These are phyloP conservation scores for Scheffersomyces segobiensis DNA, from an alignment of 1,139 yeast species.

Conservation along the genomic window DNA sequence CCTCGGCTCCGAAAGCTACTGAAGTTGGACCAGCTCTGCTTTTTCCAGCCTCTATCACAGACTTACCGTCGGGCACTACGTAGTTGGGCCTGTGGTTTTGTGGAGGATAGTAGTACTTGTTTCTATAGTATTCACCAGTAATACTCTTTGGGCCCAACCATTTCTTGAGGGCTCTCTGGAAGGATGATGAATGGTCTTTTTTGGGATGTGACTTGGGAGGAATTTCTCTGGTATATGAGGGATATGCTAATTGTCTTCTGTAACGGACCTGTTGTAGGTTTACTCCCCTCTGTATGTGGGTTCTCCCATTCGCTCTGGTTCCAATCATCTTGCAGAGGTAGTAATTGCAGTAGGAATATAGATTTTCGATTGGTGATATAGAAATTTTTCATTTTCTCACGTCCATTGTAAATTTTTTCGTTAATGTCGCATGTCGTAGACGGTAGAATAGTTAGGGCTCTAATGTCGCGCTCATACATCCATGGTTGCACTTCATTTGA, in stretches of 20 bases:
- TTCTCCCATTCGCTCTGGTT: conserved; percentile 3
- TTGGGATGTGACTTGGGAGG: conserved; percentile 21
- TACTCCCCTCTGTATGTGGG: conserved; percentile 7
- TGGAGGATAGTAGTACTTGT: conserved; percentile 75
- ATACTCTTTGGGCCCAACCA: conserved; percentile 83
- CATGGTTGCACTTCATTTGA: too few species aligned
- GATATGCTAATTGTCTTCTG: conserved; percentile 23
- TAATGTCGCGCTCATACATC: neutral
- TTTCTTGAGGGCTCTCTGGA: conserved; percentile 42
- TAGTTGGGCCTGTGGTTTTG: conserved; percentile 75
- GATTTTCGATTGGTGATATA: too few species aligned
- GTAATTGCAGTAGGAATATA: neutral
- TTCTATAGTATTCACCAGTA: conserved; percentile 78
- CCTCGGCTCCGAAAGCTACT: conserved; percentile 13
- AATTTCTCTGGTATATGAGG: conserved; percentile 19
- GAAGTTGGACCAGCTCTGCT: conserved; percentile 7
- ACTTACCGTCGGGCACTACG: conserved; percentile 59
- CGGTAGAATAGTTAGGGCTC: neutral
- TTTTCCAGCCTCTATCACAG: conserved; percentile 29
- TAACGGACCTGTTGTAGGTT: conserved; percentile 5
- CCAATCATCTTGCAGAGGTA: conserved; percentile 7
- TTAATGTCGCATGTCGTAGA: conserved; percentile 8
- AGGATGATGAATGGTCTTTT: conserved; percentile 27
- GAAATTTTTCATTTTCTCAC: neutral
- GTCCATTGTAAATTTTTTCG: conserved; percentile 12